phyloP scores from a whole-genome alignment of 257 asterid species.

The Petrea volubilis region DNA sequence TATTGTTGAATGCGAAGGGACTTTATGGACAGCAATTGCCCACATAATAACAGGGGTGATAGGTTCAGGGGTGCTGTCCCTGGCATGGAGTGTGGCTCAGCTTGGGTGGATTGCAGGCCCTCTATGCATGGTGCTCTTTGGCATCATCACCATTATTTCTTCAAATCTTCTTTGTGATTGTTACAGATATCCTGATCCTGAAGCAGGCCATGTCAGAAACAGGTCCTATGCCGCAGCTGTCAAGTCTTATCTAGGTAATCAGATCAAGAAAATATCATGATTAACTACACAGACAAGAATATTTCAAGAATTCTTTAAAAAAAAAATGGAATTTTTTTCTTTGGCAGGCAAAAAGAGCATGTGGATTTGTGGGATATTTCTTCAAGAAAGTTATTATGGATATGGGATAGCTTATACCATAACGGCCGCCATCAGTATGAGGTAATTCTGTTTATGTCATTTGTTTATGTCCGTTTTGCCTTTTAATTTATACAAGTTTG shows the following conservation, averaged over 20 bases:
- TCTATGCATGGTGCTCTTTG: slow-evolving; percentile 39
- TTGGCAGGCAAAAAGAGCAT: slow-evolving; percentile 56
- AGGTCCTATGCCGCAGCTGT: slow-evolving; percentile 57
- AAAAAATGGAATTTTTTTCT: background rate
- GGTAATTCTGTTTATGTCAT: slow-evolving; percentile 31
- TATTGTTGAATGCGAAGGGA: slow-evolving; percentile 41
- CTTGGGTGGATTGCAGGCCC: slow-evolving; percentile 68
- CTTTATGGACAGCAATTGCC: slow-evolving; percentile 52
- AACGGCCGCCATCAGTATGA: slow-evolving; percentile 60
- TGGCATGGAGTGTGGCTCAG: slow-evolving; percentile 71
- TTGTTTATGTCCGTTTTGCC: background rate
- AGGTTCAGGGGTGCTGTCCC: slow-evolving; percentile 62
- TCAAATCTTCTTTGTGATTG: slow-evolving; percentile 57
- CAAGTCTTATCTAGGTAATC: slow-evolving; percentile 46
- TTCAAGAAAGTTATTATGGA: slow-evolving; percentile 61
- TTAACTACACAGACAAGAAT: too few relatives aligned
- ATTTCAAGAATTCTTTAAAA: too few relatives aligned
- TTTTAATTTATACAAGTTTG: background rate
- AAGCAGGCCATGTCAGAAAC: slow-evolving; percentile 51
- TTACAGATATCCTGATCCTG: slow-evolving; percentile 56
- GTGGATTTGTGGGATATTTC: slow-evolving; percentile 50
- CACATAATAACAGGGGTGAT: slow-evolving; percentile 65
- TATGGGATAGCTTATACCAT: slow-evolving; percentile 67
- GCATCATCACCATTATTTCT: slow-evolving; percentile 40
- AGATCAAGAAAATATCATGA: too few relatives aligned